Percentiles rank a stretch among this genome's conserved stretches.
These are phyloP conservation scores for Adansonia rubrostipa DNA, from an alignment of 441 rosid species.

Conservation along the genomic window DNA sequence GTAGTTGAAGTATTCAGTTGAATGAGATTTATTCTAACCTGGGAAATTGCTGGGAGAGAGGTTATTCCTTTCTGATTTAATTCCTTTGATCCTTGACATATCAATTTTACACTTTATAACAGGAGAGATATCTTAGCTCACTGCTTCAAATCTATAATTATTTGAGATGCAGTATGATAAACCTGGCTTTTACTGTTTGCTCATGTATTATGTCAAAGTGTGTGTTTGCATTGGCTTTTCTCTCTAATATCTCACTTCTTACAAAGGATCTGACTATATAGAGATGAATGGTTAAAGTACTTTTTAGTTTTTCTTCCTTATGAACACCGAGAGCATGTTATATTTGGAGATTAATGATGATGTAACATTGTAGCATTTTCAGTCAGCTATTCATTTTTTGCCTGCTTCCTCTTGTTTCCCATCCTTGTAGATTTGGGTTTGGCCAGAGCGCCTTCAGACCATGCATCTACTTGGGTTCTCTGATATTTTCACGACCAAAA, in stretches of 20 bases:
- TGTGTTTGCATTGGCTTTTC: conserved; percentile 9
- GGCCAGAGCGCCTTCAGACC: conserved; percentile 87
- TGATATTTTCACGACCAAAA: conserved; percentile 69
- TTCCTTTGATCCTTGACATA: background rate
- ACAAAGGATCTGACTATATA: background rate
- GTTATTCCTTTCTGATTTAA: background rate
- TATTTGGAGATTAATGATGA: background rate
- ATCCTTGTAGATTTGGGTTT: conserved; percentile 75
- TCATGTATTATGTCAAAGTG: background rate
- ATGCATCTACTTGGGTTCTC: conserved; percentile 80
- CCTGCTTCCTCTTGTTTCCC: conserved; percentile 1
- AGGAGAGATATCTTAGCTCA: background rate
- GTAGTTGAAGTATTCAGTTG: conserved; percentile 5
- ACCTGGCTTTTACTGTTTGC: conserved; percentile 15
- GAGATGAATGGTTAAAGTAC: background rate
- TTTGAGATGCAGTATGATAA: background rate
- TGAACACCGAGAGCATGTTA: background rate
- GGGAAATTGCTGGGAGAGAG: background rate
- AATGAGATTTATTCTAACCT: conserved; percentile 13
- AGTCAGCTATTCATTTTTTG: background rate
- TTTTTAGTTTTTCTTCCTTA: conserved; percentile 2
- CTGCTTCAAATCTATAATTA: conserved; percentile 11
- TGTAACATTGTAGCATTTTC: conserved; percentile 15
- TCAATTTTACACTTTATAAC: background rate
- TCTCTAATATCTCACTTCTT: background rate